Conservation (phyloP, 768 basidiomycete genomes). For the Suillus spraguei region DNA sequence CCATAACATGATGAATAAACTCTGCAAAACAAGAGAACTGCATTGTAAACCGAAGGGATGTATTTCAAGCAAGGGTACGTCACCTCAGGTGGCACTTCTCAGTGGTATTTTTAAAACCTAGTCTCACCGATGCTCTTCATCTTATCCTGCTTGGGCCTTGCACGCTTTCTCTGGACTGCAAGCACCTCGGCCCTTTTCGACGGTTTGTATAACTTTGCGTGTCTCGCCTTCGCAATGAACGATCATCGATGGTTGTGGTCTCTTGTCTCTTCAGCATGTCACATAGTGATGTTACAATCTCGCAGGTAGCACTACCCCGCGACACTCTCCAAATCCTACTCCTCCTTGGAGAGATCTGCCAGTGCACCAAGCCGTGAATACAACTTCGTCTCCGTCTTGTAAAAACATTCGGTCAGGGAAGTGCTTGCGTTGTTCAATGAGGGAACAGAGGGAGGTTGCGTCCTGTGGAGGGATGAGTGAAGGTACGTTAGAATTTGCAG, state of each 20-base stretch:
- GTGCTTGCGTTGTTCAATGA: slow-evolving; percentile 8
- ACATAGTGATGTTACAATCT: not conserved
- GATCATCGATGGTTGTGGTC: not conserved
- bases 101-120: no score
- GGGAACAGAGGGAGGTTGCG: slow-evolving; percentile 5
- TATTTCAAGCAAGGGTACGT: no score
- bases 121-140: no score
- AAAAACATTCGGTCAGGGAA: slow-evolving; percentile 5
- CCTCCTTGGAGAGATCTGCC: not conserved
- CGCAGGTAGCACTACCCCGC: slow-evolving; percentile 10
- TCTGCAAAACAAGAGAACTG: no score
- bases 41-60: no score
- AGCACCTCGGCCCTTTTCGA: not conserved
- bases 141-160: no score
- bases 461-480: not conserved
- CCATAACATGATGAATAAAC: no score
- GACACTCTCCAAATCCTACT: slow-evolving; percentile 12
- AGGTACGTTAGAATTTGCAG: not conserved
- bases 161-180: not conserved
- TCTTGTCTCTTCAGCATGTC: not conserved
- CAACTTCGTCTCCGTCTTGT: slow-evolving; percentile 4
- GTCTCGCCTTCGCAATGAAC: not conserved
- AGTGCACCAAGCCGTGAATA: slow-evolving; percentile 5
- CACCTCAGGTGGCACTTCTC: no score
- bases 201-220: not conserved